Evolutionary conservation across 2,329 filamentous ascomycete genomes (phyloP), one percentile per base, ranked within the genome.

Genomic region (Trichoderma arundinaceum): DNA sequence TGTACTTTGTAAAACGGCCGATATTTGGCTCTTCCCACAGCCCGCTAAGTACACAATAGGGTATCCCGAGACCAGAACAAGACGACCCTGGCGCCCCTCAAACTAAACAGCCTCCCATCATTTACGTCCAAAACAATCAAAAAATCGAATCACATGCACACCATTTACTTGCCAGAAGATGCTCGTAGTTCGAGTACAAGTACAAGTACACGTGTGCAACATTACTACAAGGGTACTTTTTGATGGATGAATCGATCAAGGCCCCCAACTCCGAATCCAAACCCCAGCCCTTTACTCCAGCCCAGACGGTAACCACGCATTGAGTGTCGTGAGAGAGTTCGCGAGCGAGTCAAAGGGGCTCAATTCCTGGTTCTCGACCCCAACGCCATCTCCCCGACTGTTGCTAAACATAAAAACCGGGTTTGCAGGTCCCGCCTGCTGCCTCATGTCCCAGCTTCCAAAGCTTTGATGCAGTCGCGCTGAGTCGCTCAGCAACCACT

Each of bases 391-490:
- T 48, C 62, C 71, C 38, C 56, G 64, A 38, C 67, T 66, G 17
- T 71, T 68, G 33, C 71, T 68, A 69, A 77, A 76, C 62, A 76
- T 68, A 54, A 77, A 77, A 7, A 74, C 67, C 12, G 71, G 69
- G 9, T 67, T 71, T 28, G 71, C 68, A 41, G 74, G 68, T 2
- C 69, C 70, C 17, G 44, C 43, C 33, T 68, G 65, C 62, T 70
- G 72, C 33, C 76, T 73, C 62, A 81, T 73, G 39, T 79, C 81
- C 85, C 85, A 87, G 2, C 79, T 75, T 63, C 85, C 81, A 70
- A 87, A 87, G 67, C 84, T 82, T 63, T 86, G 83, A 66, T 87
- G 84, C 84, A 84, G 86, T 67, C 80, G 83, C 32, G 82, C 84
- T 17, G 84, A 81, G 66, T 87, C 85, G 61, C 81, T 85, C 19